Evolutionary conservation across 2,329 filamentous ascomycete species (phyloP).

Genomic region (Keithomyces neogunnii): DNA sequence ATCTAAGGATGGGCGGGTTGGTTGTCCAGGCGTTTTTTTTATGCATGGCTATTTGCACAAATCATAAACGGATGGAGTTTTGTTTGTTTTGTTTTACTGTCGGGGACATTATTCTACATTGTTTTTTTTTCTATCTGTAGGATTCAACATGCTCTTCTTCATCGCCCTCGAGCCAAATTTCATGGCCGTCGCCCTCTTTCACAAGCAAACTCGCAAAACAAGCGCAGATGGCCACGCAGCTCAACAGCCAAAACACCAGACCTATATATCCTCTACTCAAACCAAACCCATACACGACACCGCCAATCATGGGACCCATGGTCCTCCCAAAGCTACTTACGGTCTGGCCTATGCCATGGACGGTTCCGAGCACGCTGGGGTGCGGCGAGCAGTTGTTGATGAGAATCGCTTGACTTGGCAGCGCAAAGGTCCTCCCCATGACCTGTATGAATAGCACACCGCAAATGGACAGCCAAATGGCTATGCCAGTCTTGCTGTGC

Average conservation of each 20-base stretch:
- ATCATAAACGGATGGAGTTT: background rate
- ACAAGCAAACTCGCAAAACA: slow-evolving; percentile 46
- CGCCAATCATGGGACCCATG: slow-evolving; percentile 51
- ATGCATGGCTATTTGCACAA: background rate
- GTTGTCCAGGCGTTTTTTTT: background rate
- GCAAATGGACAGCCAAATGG: slow-evolving; percentile 58
- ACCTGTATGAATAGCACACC: slow-evolving; percentile 57
- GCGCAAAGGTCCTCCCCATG: slow-evolving; percentile 54
- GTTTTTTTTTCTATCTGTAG: background rate
- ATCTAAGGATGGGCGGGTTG: background rate
- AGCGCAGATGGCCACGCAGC: slow-evolving; percentile 38
- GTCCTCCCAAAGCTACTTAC: slow-evolving; percentile 50
- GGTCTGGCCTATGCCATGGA: slow-evolving; percentile 48
- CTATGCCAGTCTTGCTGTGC: slow-evolving; percentile 40
- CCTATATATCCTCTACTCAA: slow-evolving; percentile 49
- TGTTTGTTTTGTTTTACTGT: background rate
- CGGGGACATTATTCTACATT: background rate
- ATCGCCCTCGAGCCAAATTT: slow-evolving; percentile 56
- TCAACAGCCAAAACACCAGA: slow-evolving; percentile 36
- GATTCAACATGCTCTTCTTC: slow-evolving; percentile 20
- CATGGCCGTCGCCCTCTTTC: slow-evolving; percentile 54
- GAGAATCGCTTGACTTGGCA: slow-evolving; percentile 37
- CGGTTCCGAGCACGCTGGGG: slow-evolving; percentile 36
- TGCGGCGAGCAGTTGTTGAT: slow-evolving; percentile 41
- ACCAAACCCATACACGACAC: slow-evolving; percentile 51